phyloP scores from a whole-genome alignment of 352 stramenopile species.

The Salisapilia sapeloensis region DNA sequence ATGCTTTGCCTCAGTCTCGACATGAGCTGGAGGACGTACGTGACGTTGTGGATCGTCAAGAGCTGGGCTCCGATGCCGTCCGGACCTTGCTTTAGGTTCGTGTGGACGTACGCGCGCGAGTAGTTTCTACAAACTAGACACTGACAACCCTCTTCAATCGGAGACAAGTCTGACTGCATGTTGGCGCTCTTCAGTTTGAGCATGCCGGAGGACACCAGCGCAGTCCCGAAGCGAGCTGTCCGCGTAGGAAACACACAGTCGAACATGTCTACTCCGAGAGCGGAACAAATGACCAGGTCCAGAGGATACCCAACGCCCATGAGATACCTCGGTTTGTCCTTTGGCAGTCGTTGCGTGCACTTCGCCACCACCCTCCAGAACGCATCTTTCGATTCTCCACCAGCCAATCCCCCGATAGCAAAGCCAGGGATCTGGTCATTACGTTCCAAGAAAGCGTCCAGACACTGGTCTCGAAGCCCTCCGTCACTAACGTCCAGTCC shows the following conservation, averaged over 20 bases:
- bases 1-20: conserved; percentile 47
- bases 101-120: conserved; percentile 45
- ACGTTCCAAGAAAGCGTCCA: conserved; percentile 75
- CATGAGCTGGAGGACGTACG: conserved; percentile 76
- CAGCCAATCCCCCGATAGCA: conserved; percentile 92
- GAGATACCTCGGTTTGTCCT: conserved; percentile 91
- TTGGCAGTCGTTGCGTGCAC: conserved; percentile 59
- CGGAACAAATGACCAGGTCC: conserved; percentile 94
- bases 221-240: conserved; percentile 91
- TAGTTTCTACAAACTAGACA: conserved; percentile 67
- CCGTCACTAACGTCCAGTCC: conserved; percentile 83
- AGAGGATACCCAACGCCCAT: conserved; percentile 97
- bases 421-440: conserved; percentile 83
- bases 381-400: conserved; percentile 84
- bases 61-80: conserved; percentile 40
- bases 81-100: conserved; percentile 61
- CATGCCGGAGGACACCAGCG: conserved; percentile 58
- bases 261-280: conserved; percentile 94
- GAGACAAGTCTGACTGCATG: conserved; percentile 27
- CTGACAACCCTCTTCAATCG: conserved; percentile 49
- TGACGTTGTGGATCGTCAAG: conserved; percentile 72
- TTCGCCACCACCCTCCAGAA: conserved; percentile 92
- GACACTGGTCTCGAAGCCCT: conserved; percentile 87
- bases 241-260: conserved; percentile 97
- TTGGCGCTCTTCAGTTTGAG: conserved; percentile 53